These are phyloP conservation scores for Diplogelasinospora grovesii DNA, from an alignment of 495 filamentous ascomycete species.

Conservation along the genomic window DNA sequence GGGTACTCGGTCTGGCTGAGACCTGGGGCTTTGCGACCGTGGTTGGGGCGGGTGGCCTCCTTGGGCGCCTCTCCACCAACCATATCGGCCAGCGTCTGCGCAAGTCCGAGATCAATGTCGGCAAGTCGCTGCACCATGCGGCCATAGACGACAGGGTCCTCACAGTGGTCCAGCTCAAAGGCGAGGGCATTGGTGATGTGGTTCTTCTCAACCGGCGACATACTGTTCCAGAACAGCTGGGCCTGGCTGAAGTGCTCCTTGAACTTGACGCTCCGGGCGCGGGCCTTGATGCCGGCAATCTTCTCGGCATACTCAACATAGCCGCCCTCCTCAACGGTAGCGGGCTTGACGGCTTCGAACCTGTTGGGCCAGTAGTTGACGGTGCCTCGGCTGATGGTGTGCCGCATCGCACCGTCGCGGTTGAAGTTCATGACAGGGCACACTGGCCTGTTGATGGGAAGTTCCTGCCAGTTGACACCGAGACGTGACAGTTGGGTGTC, in stretches of 20 bases:
- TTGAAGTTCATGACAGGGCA: slow-evolving; percentile 81
- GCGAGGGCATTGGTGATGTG: slow-evolving; percentile 65
- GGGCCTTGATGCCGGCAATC: slow-evolving; percentile 62
- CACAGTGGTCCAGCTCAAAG: slow-evolving; percentile 88
- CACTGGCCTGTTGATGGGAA: slow-evolving; percentile 71
- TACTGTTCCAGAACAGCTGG: slow-evolving; percentile 73
- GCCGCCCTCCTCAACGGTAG: slow-evolving; percentile 50
- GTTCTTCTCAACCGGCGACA: slow-evolving; percentile 60
- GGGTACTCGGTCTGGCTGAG: slow-evolving; percentile 66
- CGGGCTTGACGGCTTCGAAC: slow-evolving; percentile 57
- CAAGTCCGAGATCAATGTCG: slow-evolving; percentile 67
- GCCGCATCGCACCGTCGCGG: slow-evolving; percentile 62
- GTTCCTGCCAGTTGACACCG: slow-evolving; percentile 78
- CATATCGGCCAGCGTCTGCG: slow-evolving; percentile 59
- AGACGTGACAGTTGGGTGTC: slow-evolving; percentile 82
- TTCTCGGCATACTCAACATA: slow-evolving; percentile 64
- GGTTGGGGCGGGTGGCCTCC: slow-evolving; percentile 49
- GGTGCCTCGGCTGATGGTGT: slow-evolving; percentile 51
- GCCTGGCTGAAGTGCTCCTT: slow-evolving; percentile 70
- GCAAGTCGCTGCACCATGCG: slow-evolving; percentile 63
- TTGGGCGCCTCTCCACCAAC: slow-evolving; percentile 59
- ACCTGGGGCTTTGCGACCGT: slow-evolving; percentile 56
- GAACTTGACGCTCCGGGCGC: slow-evolving; percentile 70
- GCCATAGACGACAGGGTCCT: slow-evolving; percentile 74
- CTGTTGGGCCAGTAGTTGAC: slow-evolving; percentile 92